Evolutionary conservation across 768 basidiomycete species (phyloP), one percentile per base, ranked within the genome.

Genomic region (Hericium erinaceus): DNA sequence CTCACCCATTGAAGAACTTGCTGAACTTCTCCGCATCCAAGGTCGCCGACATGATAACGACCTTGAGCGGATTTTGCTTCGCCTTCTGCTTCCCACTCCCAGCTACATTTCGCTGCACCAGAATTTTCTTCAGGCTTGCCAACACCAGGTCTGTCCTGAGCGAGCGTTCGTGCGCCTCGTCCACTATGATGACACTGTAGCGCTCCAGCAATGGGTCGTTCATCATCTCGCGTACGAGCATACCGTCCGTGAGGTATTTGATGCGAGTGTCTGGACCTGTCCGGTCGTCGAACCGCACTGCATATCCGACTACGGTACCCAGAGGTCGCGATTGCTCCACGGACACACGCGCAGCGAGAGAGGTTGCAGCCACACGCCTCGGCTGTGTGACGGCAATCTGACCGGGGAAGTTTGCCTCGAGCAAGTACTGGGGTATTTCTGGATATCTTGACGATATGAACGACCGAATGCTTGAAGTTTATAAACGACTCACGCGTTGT

Each of bases 211-310:
- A 68, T 15, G 82, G 76, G 67, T 95, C 92, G 46, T 80, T 82
- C 60, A 95, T 78, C 52, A 95, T 80, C 76, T 99, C 97, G 46
- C 94, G 83, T 46, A 95, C 87, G 62, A 98, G 85, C 90, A 98
- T 98, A 61, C 97, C 97, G 65, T 99, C 97, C 56, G 95, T 98
- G 71, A 97, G 79, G 67, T 93, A 99, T 73, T 98, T 98, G 72
- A 98, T 89, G 51, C 85, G 81, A 3, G 97, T 99, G 2, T 81
- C 74, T 0, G 79, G 67, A 10, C 83, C 77, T 12, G 79, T 80
- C 18, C 80, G 74, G 66, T 98, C 95, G 68, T 98, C 93, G 70
- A 99, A 99, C 13, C 97, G 89, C 40, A 99, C 93, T 1, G 92
- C 84, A 70, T 99, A 99, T 5, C 97, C 95, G 41, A 99, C 92